Conservation (phyloP, 768 basidiomycete genomes). For the Lactarius tabidus region DNA sequence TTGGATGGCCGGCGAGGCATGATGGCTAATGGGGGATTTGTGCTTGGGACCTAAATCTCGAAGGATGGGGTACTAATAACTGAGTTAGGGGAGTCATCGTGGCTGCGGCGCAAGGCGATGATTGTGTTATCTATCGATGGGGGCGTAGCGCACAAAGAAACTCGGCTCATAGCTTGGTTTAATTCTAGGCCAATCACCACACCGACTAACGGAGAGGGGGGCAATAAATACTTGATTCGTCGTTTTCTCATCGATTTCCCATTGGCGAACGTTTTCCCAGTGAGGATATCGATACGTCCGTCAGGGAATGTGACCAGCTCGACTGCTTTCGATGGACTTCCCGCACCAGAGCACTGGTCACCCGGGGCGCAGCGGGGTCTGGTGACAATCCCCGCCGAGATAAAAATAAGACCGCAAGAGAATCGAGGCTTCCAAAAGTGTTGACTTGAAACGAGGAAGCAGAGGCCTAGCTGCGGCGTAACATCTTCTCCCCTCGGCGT, state of each 20-base stretch:
- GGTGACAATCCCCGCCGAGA: background rate
- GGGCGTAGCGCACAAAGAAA: background rate
- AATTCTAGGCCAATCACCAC: background rate
- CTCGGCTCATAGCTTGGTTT: background rate
- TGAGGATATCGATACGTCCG: background rate
- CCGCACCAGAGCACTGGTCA: background rate
- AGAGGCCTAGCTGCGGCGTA: background rate
- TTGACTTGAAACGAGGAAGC: background rate
- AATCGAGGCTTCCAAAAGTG: background rate
- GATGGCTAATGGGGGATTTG: background rate
- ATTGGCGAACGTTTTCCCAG: background rate
- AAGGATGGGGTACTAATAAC: background rate
- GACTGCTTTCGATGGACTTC: background rate
- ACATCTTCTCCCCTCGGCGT: background rate
- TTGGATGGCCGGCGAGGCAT: background rate
- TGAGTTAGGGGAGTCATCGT: background rate
- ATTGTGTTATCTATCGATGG: conserved; percentile 1
- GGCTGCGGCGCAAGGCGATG: background rate
- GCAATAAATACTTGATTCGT: background rate
- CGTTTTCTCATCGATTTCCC: background rate
- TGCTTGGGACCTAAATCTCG: background rate
- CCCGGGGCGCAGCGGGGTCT: background rate
- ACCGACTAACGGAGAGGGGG: background rate
- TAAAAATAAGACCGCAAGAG: background rate
- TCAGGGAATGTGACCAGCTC: background rate